phyloP scores from a whole-genome alignment of 768 basidiomycete species.

The Lactarius quietus region DNA sequence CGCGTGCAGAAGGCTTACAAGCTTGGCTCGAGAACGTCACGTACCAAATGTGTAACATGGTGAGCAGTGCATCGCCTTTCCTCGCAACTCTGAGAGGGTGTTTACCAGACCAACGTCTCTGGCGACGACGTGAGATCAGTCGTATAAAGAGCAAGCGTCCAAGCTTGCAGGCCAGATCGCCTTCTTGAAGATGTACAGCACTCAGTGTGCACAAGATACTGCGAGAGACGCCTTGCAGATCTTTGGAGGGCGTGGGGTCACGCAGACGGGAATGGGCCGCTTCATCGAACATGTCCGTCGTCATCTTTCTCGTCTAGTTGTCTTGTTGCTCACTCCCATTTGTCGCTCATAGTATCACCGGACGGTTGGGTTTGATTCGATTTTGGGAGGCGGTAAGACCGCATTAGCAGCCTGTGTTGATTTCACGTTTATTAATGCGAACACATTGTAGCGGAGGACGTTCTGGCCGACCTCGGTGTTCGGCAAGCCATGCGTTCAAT shows the following conservation, averaged over 20 bases:
- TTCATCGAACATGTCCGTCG: conserved; percentile 64
- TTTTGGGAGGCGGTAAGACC: conserved; percentile 60
- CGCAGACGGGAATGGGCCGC: conserved; percentile 80
- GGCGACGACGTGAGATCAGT: conserved; percentile 34
- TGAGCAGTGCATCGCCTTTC: conserved; percentile 27
- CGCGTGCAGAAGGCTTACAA: conserved; percentile 74
- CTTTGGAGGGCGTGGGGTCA: conserved; percentile 83
- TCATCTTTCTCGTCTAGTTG: not conserved
- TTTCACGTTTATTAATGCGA: not conserved
- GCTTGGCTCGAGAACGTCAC: conserved; percentile 84
- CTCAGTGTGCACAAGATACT: conserved; percentile 71
- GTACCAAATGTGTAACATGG: conserved; percentile 87
- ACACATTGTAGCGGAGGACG: conserved; percentile 57
- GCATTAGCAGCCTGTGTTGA: not conserved
- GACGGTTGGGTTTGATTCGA: conserved; percentile 61
- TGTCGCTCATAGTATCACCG: conserved; percentile 51
- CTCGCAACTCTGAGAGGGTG: not conserved
- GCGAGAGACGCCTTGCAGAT: conserved; percentile 81
- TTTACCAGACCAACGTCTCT: not conserved
- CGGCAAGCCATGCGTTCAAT: conserved; percentile 75
- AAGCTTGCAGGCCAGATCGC: conserved; percentile 80
- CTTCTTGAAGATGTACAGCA: conserved; percentile 75
- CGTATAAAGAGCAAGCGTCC: conserved; percentile 67
- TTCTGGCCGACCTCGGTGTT: conserved; percentile 74
- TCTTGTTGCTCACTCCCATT: not conserved